phyloP scores from a whole-genome alignment of 306 rosid species.

The Rubus parviflorus region DNA sequence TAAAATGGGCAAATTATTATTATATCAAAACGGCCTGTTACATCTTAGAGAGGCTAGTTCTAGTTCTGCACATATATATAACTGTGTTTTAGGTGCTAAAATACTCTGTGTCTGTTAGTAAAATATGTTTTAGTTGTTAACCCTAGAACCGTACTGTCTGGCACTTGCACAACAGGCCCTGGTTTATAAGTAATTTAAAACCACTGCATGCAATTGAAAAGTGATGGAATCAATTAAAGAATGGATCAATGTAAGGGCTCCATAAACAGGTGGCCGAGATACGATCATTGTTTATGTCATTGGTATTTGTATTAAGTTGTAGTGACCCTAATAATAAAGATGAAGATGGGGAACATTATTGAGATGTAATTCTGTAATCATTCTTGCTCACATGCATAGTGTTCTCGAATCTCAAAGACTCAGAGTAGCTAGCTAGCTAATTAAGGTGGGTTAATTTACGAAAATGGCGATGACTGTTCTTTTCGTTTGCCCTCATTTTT shows the following conservation, averaged over 20 bases:
- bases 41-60: neutral
- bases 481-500: neutral
- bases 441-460: neutral
- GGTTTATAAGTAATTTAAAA: neutral
- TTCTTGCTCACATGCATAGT: conserved; percentile 42
- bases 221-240: conserved; percentile 3
- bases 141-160: conserved; percentile 4
- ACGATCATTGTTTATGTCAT: conserved; percentile 7
- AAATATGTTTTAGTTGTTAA: neutral
- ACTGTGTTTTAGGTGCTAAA: neutral
- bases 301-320: neutral
- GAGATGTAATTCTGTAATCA: conserved; percentile 26
- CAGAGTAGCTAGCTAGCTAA: neutral
- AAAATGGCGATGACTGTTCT: neutral
- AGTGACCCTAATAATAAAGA: neutral
- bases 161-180: neutral
- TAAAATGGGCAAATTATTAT: neutral
- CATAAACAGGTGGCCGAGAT: neutral
- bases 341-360: conserved; percentile 2
- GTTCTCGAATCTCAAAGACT: conserved; percentile 17
- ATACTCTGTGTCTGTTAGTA: neutral
- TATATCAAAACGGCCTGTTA: neutral
- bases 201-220: neutral
- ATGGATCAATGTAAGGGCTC: neutral
- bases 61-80: neutral